Evolutionary conservation across 139 green algal species (phyloP).

Genomic region (Pleodorina starrii): DNA sequence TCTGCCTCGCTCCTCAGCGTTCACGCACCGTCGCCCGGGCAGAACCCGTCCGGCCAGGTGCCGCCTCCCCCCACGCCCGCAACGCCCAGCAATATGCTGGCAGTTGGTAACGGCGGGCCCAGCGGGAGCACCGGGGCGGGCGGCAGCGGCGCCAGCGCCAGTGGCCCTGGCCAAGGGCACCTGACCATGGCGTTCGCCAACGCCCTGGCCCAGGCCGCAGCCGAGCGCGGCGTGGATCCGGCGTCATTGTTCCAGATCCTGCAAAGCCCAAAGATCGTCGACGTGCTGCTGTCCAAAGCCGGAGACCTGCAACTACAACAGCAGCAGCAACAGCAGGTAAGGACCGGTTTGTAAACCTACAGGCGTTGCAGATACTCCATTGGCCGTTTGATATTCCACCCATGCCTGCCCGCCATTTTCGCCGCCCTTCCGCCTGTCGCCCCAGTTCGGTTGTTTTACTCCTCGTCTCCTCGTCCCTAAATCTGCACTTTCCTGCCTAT

Average conservation of each 20-base stretch:
- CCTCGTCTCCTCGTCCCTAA: no score
- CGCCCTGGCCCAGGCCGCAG: slow-evolving; percentile 29
- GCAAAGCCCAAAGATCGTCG: slow-evolving; percentile 41
- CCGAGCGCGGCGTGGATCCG: slow-evolving; percentile 29
- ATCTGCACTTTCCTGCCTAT: no score
- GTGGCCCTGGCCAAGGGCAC: not conserved
- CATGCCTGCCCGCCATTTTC: no score
- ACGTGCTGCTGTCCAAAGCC: slow-evolving; percentile 43
- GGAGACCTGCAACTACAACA: slow-evolving; percentile 39
- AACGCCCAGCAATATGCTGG: slow-evolving; percentile 3
- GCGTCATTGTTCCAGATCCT: slow-evolving; percentile 33
- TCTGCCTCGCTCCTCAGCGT: slow-evolving; percentile 25
- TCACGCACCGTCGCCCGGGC: slow-evolving; percentile 4
- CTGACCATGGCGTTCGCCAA: slow-evolving; percentile 41
- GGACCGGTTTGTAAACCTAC: no score
- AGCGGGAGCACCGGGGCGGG: not conserved
- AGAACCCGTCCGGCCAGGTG: not conserved
- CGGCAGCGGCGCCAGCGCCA: no score
- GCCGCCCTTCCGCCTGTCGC: no score
- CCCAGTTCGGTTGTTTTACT: no score
- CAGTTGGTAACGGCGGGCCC: no score
- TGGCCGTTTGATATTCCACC: not conserved
- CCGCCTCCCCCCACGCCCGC: slow-evolving; percentile 19
- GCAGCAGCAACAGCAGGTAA: slow-evolving; percentile 12
- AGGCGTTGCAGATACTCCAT: not conserved